A percentile compares a stretch with the other conserved stretches of the same genome.
Conservation (phyloP, 352 stramenopile species). For the Thraustochytrium sp. region DNA sequence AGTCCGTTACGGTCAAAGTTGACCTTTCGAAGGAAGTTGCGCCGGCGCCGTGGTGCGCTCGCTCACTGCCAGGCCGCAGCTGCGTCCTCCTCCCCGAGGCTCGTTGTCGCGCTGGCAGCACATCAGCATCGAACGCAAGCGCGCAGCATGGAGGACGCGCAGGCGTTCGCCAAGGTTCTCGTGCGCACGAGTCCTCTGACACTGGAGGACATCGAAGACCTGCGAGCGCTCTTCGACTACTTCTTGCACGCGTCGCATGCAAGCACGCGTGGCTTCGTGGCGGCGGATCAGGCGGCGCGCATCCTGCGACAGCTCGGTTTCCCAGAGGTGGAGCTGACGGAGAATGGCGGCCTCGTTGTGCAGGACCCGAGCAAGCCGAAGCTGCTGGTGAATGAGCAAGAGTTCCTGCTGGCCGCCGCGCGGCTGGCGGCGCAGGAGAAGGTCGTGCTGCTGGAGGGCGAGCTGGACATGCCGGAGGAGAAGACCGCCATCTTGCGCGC, state of each 20-base stretch:
- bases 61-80: too few relatives aligned
- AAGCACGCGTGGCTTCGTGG: not conserved
- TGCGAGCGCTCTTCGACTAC: slow-evolving; percentile 4
- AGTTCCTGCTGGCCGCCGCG: slow-evolving; percentile 11
- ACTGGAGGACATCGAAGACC: slow-evolving; percentile 1
- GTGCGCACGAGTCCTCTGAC: slow-evolving; percentile 17
- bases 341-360: slow-evolving; percentile 23
- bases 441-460: not conserved
- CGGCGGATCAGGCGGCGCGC: not conserved
- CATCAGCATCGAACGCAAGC: too few relatives aligned
- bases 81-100: too few relatives aligned
- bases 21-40: too few relatives aligned
- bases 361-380: slow-evolving; percentile 10
- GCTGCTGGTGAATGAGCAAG: slow-evolving; percentile 22
- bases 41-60: too few relatives aligned
- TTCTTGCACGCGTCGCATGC: slow-evolving; percentile 10
- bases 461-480: not conserved
- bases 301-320: not conserved
- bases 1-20: too few relatives aligned
- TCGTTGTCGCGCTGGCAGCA: too few relatives aligned
- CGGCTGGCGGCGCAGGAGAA: not conserved
- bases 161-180: slow-evolving; percentile 22
- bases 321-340: not conserved
- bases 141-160: not conserved
- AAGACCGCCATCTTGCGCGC: not conserved